Percentiles rank a stretch among this genome's conserved stretches.
Conservation (phyloP, 108 stramenopile species). For the Discostella pseudostelligera region DNA sequence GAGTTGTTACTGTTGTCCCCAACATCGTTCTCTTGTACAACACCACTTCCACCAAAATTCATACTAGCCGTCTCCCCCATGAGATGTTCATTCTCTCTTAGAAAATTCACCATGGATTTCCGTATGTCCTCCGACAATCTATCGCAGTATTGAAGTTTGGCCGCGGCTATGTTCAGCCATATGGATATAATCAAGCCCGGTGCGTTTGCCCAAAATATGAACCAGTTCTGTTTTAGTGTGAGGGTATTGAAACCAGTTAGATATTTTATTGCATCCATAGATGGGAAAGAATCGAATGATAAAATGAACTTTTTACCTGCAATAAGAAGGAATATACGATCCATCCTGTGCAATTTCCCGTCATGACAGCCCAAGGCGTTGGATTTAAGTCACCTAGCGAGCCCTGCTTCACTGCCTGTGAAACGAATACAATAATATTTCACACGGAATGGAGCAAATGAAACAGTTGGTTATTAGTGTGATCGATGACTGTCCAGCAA, state of each 20-base stretch:
- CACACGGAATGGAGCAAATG: not conserved
- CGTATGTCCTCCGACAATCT: conserved; percentile 32
- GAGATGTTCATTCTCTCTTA: conserved; percentile 34
- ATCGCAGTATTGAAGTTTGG: conserved; percentile 63
- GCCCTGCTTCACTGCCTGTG: conserved; percentile 44
- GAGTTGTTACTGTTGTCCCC: not conserved
- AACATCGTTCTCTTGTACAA: conserved; percentile 2
- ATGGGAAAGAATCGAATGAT: not conserved
- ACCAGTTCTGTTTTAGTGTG: conserved; percentile 48
- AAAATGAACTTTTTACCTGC: conserved; percentile 3
- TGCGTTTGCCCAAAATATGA: conserved; percentile 67
- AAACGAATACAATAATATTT: conserved; percentile 45
- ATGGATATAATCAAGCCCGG: conserved; percentile 64
- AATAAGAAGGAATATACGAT: conserved; percentile 54
- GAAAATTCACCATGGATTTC: conserved; percentile 41
- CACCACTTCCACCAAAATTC: conserved; percentile 4
- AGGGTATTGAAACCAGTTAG: conserved; percentile 34
- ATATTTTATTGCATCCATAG: conserved; percentile 39
- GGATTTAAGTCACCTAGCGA: conserved; percentile 70
- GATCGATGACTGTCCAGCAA: too few relatives aligned
- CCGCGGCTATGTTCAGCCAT: conserved; percentile 69
- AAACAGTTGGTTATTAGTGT: too few relatives aligned
- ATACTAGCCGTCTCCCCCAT: not conserved
- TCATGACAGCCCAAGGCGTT: conserved; percentile 78
- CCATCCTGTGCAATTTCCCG: conserved; percentile 76